Evolutionary conservation across 306 rosid species (phyloP), one percentile per base, ranked within the genome.

Genomic region (Pueraria montana): DNA sequence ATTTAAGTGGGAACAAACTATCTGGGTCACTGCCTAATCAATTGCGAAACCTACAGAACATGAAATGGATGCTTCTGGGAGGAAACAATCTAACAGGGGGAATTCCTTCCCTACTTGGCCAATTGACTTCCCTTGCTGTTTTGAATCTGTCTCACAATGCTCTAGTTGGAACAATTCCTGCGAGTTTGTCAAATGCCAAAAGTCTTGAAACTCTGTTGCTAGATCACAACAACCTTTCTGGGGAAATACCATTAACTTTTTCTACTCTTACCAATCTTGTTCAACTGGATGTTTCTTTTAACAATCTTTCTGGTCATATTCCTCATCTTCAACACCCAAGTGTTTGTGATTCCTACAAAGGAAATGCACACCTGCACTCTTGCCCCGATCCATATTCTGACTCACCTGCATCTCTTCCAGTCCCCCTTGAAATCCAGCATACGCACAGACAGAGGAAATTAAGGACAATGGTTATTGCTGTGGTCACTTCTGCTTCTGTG

Each of bases 261-360:
- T 84, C 90, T 24, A 34, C 87, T 17, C 82, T 89, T 55, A 23
- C 87, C 70, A 61, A 69, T 58, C 90, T 89, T 58, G 80, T 56
- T 45, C 77, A 82, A n/a, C 79, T 89, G 43, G 86, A 87, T 82
- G 88, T 89, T 50, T 87, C 92, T 72, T 89, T 79, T 82, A 89
- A 89, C 71, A 89, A 89, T 49, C 90, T 89, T 66, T 89, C 92
- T 12, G 92, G 92, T 79, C 88, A 82, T 79, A 89, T 89, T 79
- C 92, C 92, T 20, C 82, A 38, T 77, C 86, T 89, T 72, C 82
- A 76, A 81, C 88, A 72, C 70, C 77, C 62, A 32, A 82, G 58
- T 71, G 75, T 76, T 71, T 87, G 92, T 72, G 74, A 80, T 55
- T 82, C 80, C 79, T 89, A 56, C 52, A 82, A n/a, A 77, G 90